A percentile compares a stretch with the other conserved stretches of the same genome.
Evolutionary conservation across 768 basidiomycete species (phyloP).

Genomic region (Butyriboletus loyo): DNA sequence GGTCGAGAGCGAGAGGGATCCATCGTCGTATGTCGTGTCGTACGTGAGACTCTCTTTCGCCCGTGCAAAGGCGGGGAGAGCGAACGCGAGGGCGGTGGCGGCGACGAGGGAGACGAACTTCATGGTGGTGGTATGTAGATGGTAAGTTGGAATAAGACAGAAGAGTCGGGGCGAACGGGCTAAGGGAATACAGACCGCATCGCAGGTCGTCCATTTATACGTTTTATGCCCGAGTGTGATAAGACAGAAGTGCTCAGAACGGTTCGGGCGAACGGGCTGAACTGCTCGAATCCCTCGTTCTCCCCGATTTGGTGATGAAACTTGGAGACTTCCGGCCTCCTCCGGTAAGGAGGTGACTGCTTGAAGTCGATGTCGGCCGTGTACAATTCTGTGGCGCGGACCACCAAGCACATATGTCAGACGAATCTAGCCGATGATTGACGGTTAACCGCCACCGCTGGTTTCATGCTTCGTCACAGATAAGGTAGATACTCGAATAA

Average conservation of each 20-base stretch:
- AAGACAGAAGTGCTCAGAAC: no score
- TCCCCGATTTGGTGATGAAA: neutral
- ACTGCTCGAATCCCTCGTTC: neutral
- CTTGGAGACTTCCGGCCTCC: neutral
- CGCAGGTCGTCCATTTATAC: slow-evolving; percentile 15
- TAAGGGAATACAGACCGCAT: neutral
- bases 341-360: neutral
- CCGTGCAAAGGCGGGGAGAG: slow-evolving; percentile 18
- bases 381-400: no score
- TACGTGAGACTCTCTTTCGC: slow-evolving; percentile 22
- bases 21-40: slow-evolving; percentile 31
- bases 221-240: neutral
- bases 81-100: slow-evolving; percentile 10
- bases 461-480: neutral
- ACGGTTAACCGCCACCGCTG: neutral
- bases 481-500: neutral
- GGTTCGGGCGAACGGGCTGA: neutral
- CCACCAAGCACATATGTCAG: neutral
- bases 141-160: neutral
- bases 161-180: neutral
- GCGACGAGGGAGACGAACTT: slow-evolving; percentile 18
- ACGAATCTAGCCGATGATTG: neutral
- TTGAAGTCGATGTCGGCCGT: neutral
- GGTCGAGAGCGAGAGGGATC: slow-evolving; percentile 9
- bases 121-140: slow-evolving; percentile 20